Base-by-base conservation (phyloP, 2,329 filamentous ascomycete species). In the Moelleriella libera region DNA sequence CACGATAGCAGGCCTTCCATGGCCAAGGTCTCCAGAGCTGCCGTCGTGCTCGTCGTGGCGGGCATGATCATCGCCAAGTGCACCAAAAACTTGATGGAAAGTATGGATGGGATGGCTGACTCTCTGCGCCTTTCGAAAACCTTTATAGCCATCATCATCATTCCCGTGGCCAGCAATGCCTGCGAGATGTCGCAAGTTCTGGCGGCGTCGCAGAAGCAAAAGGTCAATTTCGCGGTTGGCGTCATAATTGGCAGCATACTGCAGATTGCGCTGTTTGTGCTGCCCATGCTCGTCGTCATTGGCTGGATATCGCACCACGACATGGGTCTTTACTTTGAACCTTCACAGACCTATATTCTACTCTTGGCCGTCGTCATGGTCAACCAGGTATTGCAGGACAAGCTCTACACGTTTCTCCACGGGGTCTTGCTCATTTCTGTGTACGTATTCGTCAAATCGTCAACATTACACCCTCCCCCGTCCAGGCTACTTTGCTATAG, bases 231-330 rank as follows among this genome's bases (percentile, higher is more conserved):
- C 45, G 51, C 51, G 28, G 48, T 52, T 41, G 47, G 49, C 3
- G 51, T 52, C 37, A 52, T 52, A n/a, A 49, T 52, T 5, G 51
- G 49, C 28, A 52, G 51, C 43, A 52, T 52, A 10, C 12, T 52
- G 42, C 51, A 52, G 46, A 52, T 52, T 45, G 47, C 51, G 3
- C 42, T 52, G 28, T 51, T 52, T 47, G 51, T 52, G 12, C 31
- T 52, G 34, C 51, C 51, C 3, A 41, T 48, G 5, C 45, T 52
- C 5, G 51, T 52, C 14, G 37, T 52, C 21, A 30, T 51, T n/a
- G 51, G 51, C 1, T 52, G 51, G 51, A 6, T 44, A 14, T 39
- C 47, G 3, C 45, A 45, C 11, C 46, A 45, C 30, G 42, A 30
- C 12, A 49, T 52, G 51, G 49, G 50, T 28, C 43, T 52, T 2